phyloP scores from a whole-genome alignment of 2,329 filamentous ascomycete genomes.

The Gaeumannomyces tritici region DNA sequence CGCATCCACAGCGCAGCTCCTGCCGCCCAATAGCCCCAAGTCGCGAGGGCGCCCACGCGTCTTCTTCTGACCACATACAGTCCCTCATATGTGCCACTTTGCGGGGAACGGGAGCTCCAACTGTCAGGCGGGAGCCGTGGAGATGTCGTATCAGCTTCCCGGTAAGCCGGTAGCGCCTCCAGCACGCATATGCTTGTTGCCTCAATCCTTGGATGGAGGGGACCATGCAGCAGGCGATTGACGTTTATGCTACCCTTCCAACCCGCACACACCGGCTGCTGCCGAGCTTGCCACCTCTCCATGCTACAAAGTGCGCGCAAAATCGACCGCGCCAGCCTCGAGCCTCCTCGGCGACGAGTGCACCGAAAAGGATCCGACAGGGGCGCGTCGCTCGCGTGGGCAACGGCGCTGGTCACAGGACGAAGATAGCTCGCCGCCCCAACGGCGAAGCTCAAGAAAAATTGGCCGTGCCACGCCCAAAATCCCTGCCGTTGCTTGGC shows the following conservation, averaged over 20 bases:
- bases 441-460: not conserved
- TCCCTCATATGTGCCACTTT: not conserved
- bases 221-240: not conserved
- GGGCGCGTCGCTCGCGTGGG: not conserved
- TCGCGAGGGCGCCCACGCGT: no score
- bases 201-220: no score
- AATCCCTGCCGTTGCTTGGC: not conserved
- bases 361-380: not conserved
- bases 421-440: not conserved
- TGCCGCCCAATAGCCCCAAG: no score
- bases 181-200: not conserved
- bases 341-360: not conserved
- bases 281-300: not conserved
- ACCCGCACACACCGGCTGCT: not conserved
- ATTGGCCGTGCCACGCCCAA: not conserved
- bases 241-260: not conserved
- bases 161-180: not conserved
- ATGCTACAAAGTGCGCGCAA: not conserved
- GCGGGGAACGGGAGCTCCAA: not conserved
- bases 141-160: not conserved
- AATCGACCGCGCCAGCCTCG: not conserved
- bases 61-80: no score
- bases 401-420: not conserved
- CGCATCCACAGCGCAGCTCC: no score
- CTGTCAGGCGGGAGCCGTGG: not conserved